Conservation (phyloP, 2,329 filamentous ascomycete species). For the Zalaria obscura region DNA sequence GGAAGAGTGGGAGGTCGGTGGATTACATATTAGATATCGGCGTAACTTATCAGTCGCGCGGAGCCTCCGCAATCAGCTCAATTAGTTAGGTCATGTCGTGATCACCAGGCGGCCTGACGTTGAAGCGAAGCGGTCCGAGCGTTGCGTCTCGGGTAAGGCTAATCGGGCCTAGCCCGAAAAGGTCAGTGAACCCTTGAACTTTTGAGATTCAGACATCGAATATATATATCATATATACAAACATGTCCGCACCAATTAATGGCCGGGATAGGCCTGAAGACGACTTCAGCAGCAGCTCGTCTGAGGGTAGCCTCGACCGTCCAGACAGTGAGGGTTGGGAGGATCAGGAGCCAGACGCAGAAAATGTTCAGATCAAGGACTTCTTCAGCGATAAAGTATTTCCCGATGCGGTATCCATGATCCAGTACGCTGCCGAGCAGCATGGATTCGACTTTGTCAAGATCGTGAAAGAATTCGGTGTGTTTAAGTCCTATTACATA, state of each 20-base stretch:
- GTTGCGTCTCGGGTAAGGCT: too few species aligned
- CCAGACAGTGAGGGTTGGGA: conserved; percentile 28
- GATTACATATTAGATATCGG: too few species aligned
- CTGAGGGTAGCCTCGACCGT: conserved; percentile 3
- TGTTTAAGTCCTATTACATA: conserved; percentile 6
- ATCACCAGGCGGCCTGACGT: too few species aligned
- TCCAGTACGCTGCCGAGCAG: conserved; percentile 20
- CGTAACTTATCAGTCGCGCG: too few species aligned
- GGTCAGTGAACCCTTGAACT: too few species aligned
- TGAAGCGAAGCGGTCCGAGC: too few species aligned
- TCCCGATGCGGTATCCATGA: conserved; percentile 16
- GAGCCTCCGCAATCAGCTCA: too few species aligned
- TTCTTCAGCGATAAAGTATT: conserved; percentile 24
- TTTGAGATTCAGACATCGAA: too few species aligned
- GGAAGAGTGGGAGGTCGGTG: too few species aligned
- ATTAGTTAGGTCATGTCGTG: too few species aligned
- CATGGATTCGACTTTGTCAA: conserved; percentile 27
- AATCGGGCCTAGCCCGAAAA: too few species aligned
- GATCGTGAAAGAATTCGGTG: conserved; percentile 21
- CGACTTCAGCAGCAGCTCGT: conserved; percentile 5
- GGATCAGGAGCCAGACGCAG: conserved; percentile 26
- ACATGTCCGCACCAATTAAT: too few species aligned
- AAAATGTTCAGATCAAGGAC: conserved; percentile 22
- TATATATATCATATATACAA: conserved; percentile 9
- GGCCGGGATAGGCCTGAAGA: neutral